phyloP scores from a whole-genome alignment of 2,329 filamentous ascomycete genomes.

The Colletotrichum gigasporum region DNA sequence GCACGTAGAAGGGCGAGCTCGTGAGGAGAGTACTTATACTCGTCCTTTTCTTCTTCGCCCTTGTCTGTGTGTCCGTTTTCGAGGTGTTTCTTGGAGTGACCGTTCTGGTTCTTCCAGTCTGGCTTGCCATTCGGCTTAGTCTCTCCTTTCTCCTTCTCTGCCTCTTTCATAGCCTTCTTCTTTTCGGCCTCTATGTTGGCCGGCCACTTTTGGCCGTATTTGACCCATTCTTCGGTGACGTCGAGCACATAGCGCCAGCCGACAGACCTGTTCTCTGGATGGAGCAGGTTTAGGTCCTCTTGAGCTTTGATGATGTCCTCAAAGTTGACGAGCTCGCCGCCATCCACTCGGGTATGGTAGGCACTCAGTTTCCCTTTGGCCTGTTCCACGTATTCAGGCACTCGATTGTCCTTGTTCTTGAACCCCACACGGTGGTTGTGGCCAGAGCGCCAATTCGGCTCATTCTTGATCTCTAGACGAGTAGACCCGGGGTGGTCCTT shows the following conservation, averaged over 20 bases:
- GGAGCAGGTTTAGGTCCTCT: slow-evolving; percentile 52
- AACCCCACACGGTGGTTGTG: slow-evolving; percentile 51
- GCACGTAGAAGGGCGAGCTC: slow-evolving; percentile 52
- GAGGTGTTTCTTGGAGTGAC: slow-evolving; percentile 17
- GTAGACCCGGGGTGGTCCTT: slow-evolving; percentile 48
- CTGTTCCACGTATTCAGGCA: slow-evolving; percentile 42
- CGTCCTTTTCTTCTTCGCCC: slow-evolving; percentile 27
- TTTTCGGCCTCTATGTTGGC: slow-evolving; percentile 49
- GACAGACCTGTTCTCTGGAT: slow-evolving; percentile 52
- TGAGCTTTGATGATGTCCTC: slow-evolving; percentile 44
- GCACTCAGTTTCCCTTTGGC: slow-evolving; percentile 6
- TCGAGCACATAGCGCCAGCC: slow-evolving; percentile 61
- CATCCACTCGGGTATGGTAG: slow-evolving; percentile 8
- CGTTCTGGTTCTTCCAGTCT: slow-evolving; percentile 23
- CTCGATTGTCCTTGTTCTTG: slow-evolving; percentile 45
- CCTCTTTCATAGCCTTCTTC: slow-evolving; percentile 37
- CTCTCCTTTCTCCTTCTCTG: slow-evolving; percentile 34
- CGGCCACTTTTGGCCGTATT: slow-evolving; percentile 57
- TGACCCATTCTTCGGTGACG: slow-evolving; percentile 58
- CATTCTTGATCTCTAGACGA: slow-evolving; percentile 48
- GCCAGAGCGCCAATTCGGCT: slow-evolving; percentile 51
- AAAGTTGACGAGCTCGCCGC: slow-evolving; percentile 48
- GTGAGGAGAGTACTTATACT: slow-evolving; percentile 44
- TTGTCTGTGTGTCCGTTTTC: slow-evolving; percentile 15
- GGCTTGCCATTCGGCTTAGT: slow-evolving; percentile 25